Evolutionary conservation across 768 basidiomycete species (phyloP), one percentile per base, ranked within the genome.

Genomic region (Hysterangium stoloniferum): DNA sequence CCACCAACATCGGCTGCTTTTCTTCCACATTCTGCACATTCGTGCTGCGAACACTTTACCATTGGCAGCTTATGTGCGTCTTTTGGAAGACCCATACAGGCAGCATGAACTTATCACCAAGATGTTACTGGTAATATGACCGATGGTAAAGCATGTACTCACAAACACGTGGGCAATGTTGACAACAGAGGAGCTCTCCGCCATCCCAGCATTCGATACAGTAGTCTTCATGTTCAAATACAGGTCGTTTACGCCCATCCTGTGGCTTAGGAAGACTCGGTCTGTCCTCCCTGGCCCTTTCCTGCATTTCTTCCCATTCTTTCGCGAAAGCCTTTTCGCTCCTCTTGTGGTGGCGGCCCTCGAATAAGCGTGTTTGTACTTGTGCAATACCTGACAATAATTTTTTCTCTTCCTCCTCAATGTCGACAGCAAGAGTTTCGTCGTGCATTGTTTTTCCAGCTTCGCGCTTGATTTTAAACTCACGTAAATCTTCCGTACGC

Each of bases 191-290:
- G 6, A 82, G 55, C 38, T 77, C 70, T 0, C 80, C 79, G 1
- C 80, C 80, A 45, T 82, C 80, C 28, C 75, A 68, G 60, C 80
- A 82, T 51, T 71, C 64, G 31, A 75, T 71, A 59, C 80, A 82
- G 65, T 69, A 79, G 53, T 82, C 79, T 58, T 82, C 77, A 25
- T 66, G 73, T 3, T 75, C 78, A 48, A 68, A 73, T 44, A 59
- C 67, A 66, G 20, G 46, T 54, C 60, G 65, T 33, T 59, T 57
- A n/a, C 60, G 59, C 55, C 73, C 72, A 55, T 64, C 62, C 20
- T 49, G 56, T 33, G 52, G 4, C 7, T 15, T 43, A 24, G 62
- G 61, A 31, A 70, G 43, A 36, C 67, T 61, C 29, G 69, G 69
- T 20, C 73, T 66, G 43, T 72, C 64, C 2, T 56, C 61, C 24